These are phyloP conservation scores for Phyllosticta capitalensis DNA, from an alignment of 2,329 filamentous ascomycete species.

Conservation along the genomic window DNA sequence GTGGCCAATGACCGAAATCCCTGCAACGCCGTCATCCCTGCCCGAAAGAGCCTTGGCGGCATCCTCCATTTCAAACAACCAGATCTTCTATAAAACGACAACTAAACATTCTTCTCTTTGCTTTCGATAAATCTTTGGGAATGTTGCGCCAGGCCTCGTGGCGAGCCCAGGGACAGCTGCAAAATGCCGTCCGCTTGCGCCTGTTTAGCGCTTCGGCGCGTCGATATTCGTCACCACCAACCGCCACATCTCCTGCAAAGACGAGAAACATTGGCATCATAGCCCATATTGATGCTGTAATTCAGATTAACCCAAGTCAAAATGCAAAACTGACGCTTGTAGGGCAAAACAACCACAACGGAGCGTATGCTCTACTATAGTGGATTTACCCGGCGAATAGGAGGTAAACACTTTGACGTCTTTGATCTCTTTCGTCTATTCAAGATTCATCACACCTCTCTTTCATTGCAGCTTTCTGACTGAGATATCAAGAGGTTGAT, in stretches of 20 bases:
- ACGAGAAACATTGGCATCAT: conserved; percentile 97
- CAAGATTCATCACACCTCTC: not conserved
- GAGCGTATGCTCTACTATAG: conserved; percentile 99
- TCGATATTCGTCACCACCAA: conserved; percentile 12
- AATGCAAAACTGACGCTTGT: not conserved
- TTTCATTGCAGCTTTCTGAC: not conserved
- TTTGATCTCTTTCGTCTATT: conserved; percentile 5
- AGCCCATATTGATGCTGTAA: conserved; percentile 86
- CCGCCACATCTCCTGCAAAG: conserved; percentile 10
- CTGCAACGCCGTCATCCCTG: not conserved
- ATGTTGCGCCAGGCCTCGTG: not conserved
- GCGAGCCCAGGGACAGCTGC: conserved; percentile 4
- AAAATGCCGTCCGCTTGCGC: conserved; percentile 1
- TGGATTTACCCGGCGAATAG: conserved; percentile 76
- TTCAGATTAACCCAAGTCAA: not conserved
- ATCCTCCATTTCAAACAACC: not conserved
- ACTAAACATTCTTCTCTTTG: not conserved
- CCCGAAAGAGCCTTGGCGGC: not conserved
- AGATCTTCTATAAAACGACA: not conserved
- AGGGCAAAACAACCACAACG: conserved; percentile 94
- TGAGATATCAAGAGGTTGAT: conserved; percentile 59
- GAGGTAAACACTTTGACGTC: conserved; percentile 38
- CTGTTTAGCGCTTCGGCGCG: not conserved
- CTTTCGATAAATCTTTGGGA: not conserved
- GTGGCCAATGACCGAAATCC: not conserved